Base-by-base conservation (phyloP, 768 basidiomycete species). In the Amanita pallidorosea region DNA sequence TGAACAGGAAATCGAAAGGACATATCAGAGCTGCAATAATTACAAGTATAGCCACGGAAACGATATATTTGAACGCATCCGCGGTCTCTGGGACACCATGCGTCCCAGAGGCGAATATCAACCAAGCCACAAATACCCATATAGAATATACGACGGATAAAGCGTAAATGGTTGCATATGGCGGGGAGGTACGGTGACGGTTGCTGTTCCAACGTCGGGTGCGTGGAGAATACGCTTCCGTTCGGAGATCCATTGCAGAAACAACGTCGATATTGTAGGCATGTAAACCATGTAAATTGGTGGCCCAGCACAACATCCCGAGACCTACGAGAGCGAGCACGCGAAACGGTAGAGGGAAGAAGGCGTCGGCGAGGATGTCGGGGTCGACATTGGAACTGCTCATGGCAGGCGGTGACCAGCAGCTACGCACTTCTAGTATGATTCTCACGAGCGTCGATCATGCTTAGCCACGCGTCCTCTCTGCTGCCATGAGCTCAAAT, bases 321-420 rank as follows among this genome's bases (percentile, higher is more conserved):
- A 89, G 58, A 17, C 88, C 85, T 49, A 80, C 72, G 52, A 96
- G 74, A 56, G 79, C 76, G 52, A 96, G 76, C 22, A 91, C 89
- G 55, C 96, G 87, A 63, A 92, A 97, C 1, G 96, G 95, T 1
- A 99, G 75, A 9, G 96, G 95, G 62, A 95, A 87, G 17, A 68
- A 67, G 34, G 74, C 69, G 48, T 78, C 72, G 52, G 79, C 70
- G 40, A 73, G 66, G 42, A 72, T 62, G 55, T 80, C 76, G 55
- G 68, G 51, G 47, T 55, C 58, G 33, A 56, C 53, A 47, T 53
- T 43, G 49, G 48, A 40, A 36, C 49, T 25, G 44, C 33, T 38
- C 35, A 50, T 51, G 33, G 33, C 13, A 25, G 20, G n/a, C 18
- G 27, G 31, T 27, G 20, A 13, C 20, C 20, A 29, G 48, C 33